phyloP scores from a whole-genome alignment of 257 asterid species.

The Nicotiana sylvestris region DNA sequence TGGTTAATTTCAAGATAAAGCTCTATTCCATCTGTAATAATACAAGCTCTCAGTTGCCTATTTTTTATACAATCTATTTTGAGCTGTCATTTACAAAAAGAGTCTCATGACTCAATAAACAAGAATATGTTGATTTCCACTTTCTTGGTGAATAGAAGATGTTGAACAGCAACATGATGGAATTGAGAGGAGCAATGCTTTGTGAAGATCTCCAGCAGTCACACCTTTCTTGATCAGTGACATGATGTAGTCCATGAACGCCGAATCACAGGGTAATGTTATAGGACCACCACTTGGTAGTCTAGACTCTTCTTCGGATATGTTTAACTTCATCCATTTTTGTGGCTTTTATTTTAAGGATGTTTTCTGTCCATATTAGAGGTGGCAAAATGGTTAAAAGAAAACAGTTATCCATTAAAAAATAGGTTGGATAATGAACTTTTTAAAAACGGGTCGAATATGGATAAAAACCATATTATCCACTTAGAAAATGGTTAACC shows the following conservation, averaged over 20 bases:
- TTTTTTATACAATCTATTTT: background rate
- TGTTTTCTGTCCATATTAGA: background rate
- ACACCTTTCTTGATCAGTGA: background rate
- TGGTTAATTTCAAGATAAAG: no score
- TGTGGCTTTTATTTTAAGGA: background rate
- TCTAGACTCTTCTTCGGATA: constrained; percentile 26
- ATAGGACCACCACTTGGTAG: background rate
- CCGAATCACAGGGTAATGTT: no score
- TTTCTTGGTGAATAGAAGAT: background rate
- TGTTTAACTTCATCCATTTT: background rate
- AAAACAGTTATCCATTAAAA: no score
- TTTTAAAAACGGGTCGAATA: no score
- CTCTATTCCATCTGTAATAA: background rate
- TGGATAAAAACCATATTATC: no score
- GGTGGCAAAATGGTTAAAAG: no score
- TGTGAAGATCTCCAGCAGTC: background rate
- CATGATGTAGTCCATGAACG: background rate
- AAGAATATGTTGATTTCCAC: background rate
- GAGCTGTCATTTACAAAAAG: background rate
- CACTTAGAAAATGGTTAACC: no score
- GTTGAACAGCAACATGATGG: background rate
- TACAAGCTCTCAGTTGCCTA: background rate
- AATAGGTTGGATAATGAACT: no score
- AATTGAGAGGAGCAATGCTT: background rate
- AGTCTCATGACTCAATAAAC: background rate